Conservation (phyloP, 371 early-diverging fungal species). For the Apophysomyces trapeziformis region DNA sequence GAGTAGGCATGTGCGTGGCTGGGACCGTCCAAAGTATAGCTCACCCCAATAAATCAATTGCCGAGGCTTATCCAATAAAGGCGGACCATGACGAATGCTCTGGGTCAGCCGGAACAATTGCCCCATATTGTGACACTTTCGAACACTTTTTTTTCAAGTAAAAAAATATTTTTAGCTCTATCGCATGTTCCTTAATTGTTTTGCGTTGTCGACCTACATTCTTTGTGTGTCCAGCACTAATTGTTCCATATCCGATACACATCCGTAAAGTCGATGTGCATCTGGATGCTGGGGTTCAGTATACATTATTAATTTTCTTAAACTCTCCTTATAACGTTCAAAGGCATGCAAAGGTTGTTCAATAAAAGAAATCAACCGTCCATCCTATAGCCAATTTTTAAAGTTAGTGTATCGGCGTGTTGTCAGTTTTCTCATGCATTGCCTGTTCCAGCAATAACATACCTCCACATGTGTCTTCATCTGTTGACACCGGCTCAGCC, state of each 20-base stretch:
- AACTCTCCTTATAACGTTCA: slow-evolving; percentile 21
- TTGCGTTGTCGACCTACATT: slow-evolving; percentile 16
- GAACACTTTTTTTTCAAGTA: slow-evolving; percentile 7
- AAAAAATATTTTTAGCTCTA: neutral
- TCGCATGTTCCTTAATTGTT: neutral
- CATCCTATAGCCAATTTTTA: slow-evolving; percentile 15
- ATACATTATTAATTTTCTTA: slow-evolving; percentile 19
- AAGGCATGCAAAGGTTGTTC: slow-evolving; percentile 23
- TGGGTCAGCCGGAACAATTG: slow-evolving; percentile 22
- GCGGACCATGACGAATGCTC: slow-evolving; percentile 23
- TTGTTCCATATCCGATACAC: slow-evolving; percentile 16
- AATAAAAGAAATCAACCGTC: slow-evolving; percentile 20
- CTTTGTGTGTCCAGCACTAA: slow-evolving; percentile 18
- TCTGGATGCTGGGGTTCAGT: slow-evolving; percentile 34
- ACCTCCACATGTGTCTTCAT: slow-evolving; percentile 26
- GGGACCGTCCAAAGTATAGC: slow-evolving; percentile 14
- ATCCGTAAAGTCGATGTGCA: slow-evolving; percentile 21
- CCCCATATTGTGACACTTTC: slow-evolving; percentile 22
- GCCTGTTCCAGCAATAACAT: neutral
- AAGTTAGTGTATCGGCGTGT: neutral
- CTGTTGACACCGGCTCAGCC: slow-evolving; percentile 17
- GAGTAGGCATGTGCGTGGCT: slow-evolving; percentile 24
- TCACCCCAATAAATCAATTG: slow-evolving; percentile 25
- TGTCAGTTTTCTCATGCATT: neutral
- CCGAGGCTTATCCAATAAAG: slow-evolving; percentile 24